Percentiles rank a stretch among this genome's conserved stretches.
phyloP scores from a whole-genome alignment of 768 basidiomycete genomes.

The Amanita brunnescens region DNA sequence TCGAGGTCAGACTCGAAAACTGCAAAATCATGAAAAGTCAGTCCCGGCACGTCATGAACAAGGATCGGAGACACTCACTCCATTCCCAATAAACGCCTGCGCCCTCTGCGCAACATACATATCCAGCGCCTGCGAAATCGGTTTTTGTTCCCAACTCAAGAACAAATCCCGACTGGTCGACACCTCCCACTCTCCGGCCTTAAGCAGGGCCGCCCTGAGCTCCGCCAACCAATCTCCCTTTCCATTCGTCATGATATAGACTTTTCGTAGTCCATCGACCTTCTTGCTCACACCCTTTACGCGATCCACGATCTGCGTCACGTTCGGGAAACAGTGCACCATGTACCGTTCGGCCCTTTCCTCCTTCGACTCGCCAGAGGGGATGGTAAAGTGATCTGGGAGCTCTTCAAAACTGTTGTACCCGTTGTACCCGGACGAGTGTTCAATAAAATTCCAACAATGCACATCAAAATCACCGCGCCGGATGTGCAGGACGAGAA shows the following conservation, averaged over 20 bases:
- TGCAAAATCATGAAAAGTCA: constrained; percentile 11
- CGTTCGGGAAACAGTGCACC: constrained; percentile 44
- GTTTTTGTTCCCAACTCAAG: constrained; percentile 45
- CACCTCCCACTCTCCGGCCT: constrained; percentile 35
- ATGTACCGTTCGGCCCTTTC: constrained; percentile 27
- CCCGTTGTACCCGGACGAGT: constrained; percentile 11
- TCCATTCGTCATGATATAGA: constrained; percentile 65
- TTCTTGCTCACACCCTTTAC: constrained; percentile 22
- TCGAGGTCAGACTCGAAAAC: constrained; percentile 43
- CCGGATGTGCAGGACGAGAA: constrained; percentile 13
- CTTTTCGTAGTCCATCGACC: constrained; percentile 24
- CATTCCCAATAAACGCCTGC: constrained; percentile 62
- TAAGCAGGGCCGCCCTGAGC: constrained; percentile 30
- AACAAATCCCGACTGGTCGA: constrained; percentile 46
- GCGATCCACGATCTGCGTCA: constrained; percentile 37
- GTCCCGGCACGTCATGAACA: neutral
- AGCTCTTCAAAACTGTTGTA: constrained; percentile 12
- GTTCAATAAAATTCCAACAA: constrained; percentile 8
- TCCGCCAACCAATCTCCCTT: constrained; percentile 38
- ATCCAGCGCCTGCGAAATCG: constrained; percentile 52
- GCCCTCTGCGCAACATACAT: constrained; percentile 61
- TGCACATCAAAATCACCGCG: constrained; percentile 13
- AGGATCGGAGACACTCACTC: constrained; percentile 32
- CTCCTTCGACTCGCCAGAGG: neutral
- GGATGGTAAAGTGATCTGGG: constrained; percentile 9